Percentiles rank a stretch among this genome's conserved stretches.
phyloP scores from a whole-genome alignment of 2,329 filamentous ascomycete genomes.

The Aspergillus sp. region DNA sequence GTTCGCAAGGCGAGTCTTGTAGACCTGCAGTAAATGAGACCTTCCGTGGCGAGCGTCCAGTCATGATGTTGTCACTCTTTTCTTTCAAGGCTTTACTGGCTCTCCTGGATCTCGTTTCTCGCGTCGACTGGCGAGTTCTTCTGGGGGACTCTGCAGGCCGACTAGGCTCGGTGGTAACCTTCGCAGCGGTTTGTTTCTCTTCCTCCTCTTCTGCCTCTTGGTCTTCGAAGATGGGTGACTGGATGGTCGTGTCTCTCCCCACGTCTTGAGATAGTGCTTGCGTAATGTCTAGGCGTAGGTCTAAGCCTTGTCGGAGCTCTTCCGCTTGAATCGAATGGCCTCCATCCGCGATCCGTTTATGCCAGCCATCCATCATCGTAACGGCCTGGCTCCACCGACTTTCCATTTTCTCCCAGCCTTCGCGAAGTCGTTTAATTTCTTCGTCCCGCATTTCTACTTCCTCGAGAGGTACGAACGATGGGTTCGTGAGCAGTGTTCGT shows the following conservation, averaged over 20 bases:
- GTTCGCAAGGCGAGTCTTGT: slow-evolving; percentile 30
- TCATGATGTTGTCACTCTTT: slow-evolving; percentile 38
- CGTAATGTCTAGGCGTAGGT: slow-evolving; percentile 34
- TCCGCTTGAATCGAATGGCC: slow-evolving; percentile 46
- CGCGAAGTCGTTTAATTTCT: slow-evolving; percentile 78
- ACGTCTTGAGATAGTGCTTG: slow-evolving; percentile 22
- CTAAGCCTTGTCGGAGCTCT: slow-evolving; percentile 46
- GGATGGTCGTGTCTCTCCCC: slow-evolving; percentile 24
- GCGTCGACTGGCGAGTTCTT: not conserved
- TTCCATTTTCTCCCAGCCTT: slow-evolving; percentile 94
- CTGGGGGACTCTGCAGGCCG: not conserved
- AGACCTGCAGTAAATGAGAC: slow-evolving; percentile 40
- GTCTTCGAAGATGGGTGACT: slow-evolving; percentile 36
- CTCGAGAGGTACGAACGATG: slow-evolving; percentile 92
- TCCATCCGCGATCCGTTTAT: slow-evolving; percentile 66
- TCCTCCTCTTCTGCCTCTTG: slow-evolving; percentile 32
- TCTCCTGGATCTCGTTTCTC: slow-evolving; percentile 18
- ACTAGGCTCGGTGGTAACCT: not conserved
- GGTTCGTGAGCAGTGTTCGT: slow-evolving; percentile 83
- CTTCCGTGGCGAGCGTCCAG: slow-evolving; percentile 36
- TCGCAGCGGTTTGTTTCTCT: slow-evolving; percentile 12
- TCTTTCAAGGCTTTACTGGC: slow-evolving; percentile 37
- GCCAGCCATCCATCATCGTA: slow-evolving; percentile 88
- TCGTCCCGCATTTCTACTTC: slow-evolving; percentile 92
- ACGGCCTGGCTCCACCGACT: slow-evolving; percentile 86